Conservation (phyloP, 495 filamentous ascomycete genomes). For the Pyrenula aspistea region DNA sequence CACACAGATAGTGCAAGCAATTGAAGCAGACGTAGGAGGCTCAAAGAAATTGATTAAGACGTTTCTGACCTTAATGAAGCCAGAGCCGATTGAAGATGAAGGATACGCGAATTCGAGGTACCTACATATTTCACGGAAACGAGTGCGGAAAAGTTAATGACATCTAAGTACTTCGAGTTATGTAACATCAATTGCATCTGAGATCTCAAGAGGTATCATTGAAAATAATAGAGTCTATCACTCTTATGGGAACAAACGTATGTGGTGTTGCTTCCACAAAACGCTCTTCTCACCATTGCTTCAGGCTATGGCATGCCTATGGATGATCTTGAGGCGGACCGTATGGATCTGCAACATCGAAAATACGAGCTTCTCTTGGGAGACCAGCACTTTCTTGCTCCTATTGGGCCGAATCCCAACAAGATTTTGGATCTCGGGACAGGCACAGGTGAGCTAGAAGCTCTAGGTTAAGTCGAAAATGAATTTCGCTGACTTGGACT, state of each 20-base stretch:
- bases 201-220: background rate
- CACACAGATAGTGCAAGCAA: background rate
- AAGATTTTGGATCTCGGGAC: conserved; percentile 59
- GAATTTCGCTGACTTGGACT: background rate
- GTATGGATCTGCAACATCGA: conserved; percentile 37
- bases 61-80: background rate
- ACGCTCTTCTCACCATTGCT: background rate
- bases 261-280: no score
- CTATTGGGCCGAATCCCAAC: conserved; percentile 40
- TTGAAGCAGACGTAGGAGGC: background rate
- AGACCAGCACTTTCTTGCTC: conserved; percentile 48
- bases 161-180: background rate
- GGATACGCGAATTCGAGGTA: background rate
- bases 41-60: background rate
- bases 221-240: background rate
- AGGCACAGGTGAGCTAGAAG: conserved; percentile 34
- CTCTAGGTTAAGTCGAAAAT: background rate
- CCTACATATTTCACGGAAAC: background rate
- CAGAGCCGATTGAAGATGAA: background rate
- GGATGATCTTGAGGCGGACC: conserved; percentile 25
- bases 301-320: conserved; percentile 12
- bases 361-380: conserved; percentile 37
- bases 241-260: background rate
- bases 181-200: background rate
- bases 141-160: background rate